Evolutionary conservation across 768 basidiomycete genomes (phyloP), one percentile per base, ranked within the genome.

Genomic region (Panaeolus papilionaceus): DNA sequence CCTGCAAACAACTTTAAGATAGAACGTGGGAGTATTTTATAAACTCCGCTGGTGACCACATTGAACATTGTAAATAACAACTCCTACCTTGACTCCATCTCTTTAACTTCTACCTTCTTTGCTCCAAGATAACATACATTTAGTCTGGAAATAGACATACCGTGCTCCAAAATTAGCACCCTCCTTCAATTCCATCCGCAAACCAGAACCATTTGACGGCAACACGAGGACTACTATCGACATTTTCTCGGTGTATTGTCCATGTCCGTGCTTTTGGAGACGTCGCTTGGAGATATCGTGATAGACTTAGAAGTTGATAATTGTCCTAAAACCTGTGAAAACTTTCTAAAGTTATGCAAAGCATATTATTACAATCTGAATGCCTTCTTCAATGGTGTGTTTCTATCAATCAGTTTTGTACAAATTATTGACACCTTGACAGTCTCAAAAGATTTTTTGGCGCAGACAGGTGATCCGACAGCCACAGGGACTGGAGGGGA

Each of bases 381-480:
- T 76, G 95, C 95, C 0, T 99, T 99, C 83, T 99, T 99, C 86
- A 98, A 99, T 80, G 95, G 96, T 96, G 68, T 66, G 91, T 81
- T 28, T 6, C 18, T 9, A 54, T 62, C 61, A 47, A 6, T 16
- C 62, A 3, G 26, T 39, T 28, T 63, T 62, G 26, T 28, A 47
- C n/a, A 67, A 63, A 47, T n/a, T 66, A 11, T 10, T 66, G 40
- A 61, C 33, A n/a, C 39, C 12, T 40, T 47, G 51, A 28, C 68
- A 98, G 96, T 99, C 9, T 96, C 96, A 44, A 98, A 97, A 79
- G 95, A 98, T 76, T 99, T 99, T 71, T 86, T 99, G 63, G 96
- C 96, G 11, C 98, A 99, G 79, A 85, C 88, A 0, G 98, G 98
- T n/a, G 98, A 99, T 73, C 98, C 97, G 6, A 92, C 94, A 18